Evolutionary conservation across 257 asterid genomes (phyloP), one percentile per base, ranked within the genome.

Genomic region (Phtheirospermum japonicum): DNA sequence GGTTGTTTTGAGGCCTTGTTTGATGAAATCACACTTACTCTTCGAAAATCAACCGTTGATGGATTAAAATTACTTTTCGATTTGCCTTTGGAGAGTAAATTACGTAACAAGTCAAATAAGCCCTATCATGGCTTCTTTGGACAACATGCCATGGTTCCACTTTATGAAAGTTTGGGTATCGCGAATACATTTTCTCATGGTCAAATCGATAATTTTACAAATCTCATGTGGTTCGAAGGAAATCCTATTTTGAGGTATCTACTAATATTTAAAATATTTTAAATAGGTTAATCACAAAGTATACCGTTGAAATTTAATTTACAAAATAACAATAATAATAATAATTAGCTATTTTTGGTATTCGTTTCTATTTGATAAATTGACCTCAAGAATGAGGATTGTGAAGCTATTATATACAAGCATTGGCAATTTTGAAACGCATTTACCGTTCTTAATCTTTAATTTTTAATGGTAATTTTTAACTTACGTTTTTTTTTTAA

Each of bases 81-180:
- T 9, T 13, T 50, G 6, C 57, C 57, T 9, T 6, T 50, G 57
- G 32, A 50, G 57, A 19, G 2, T 4, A 50, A 50, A 20, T 9
- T 18, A 23, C 57, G 30, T 6, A 50, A 50, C 57, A 50, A 20
- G 32, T 85, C 20, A 23, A 28, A 10, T 34, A 23, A 0, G n/a
- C 32, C 83, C 19, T 80, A 67, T 66, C 87, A 78, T 58, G 93
- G 89, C 18, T 86, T 84, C 26, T 76, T 84, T 16, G 93, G 95
- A 14, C 89, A 82, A 20, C 63, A 73, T 53, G 59, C 85, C 0
- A 16, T 16, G 26, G 54, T 48, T 16, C 54, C 54, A 7, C 18
- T 48, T 4, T 48, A 48, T 18, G 54, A 48, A 48, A 48, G 54
- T 10, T 7, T 48, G 20, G 54, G 54, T 0, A 14, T 48, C 1